Evolutionary conservation across 345 rosid genomes (phyloP).

Genomic region (Eucalyptus globulus): DNA sequence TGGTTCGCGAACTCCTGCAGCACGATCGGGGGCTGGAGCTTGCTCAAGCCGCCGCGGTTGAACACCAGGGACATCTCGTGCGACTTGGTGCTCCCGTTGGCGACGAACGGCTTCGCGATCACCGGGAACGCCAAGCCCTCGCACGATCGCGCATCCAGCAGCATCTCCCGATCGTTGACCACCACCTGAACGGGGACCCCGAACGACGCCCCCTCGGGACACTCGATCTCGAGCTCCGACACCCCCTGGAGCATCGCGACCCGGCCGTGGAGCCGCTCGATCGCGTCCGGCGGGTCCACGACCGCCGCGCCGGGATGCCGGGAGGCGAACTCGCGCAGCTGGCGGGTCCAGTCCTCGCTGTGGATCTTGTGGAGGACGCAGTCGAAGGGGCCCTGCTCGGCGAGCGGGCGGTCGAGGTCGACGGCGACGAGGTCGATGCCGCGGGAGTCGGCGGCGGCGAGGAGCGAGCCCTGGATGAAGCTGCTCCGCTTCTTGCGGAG

Average conservation of each 20-base stretch:
- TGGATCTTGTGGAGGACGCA: slow-evolving; percentile 49
- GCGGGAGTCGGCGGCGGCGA: slow-evolving; percentile 10
- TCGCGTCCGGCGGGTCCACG: slow-evolving; percentile 33
- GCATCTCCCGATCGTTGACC: slow-evolving; percentile 31
- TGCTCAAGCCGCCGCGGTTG: slow-evolving; percentile 35
- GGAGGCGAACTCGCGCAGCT: slow-evolving; percentile 14
- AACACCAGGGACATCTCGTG: slow-evolving; percentile 52
- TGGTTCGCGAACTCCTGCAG: slow-evolving; percentile 60
- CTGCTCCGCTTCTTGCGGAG: slow-evolving; percentile 29
- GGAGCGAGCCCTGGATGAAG: slow-evolving; percentile 37
- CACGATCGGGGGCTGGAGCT: slow-evolving; percentile 42
- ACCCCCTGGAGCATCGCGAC: slow-evolving; percentile 59
- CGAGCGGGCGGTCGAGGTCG: slow-evolving; percentile 15
- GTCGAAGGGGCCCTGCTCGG: slow-evolving; percentile 45
- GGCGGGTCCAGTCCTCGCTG: slow-evolving; percentile 35
- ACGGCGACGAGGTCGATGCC: slow-evolving; percentile 42
- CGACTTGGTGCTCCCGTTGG: slow-evolving; percentile 43
- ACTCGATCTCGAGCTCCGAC: slow-evolving; percentile 23
- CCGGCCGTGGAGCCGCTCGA: slow-evolving; percentile 36
- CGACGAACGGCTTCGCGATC: slow-evolving; percentile 51
- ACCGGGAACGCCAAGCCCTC: slow-evolving; percentile 40
- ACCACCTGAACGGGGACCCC: slow-evolving; percentile 55
- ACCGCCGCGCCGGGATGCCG: slow-evolving; percentile 21
- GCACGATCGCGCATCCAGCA: slow-evolving; percentile 18
- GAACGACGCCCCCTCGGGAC: slow-evolving; percentile 9